Percentiles rank a stretch among this genome's conserved stretches.
Evolutionary conservation across 140 eudicot species (phyloP).

Genomic region (Cichorium intybus): DNA sequence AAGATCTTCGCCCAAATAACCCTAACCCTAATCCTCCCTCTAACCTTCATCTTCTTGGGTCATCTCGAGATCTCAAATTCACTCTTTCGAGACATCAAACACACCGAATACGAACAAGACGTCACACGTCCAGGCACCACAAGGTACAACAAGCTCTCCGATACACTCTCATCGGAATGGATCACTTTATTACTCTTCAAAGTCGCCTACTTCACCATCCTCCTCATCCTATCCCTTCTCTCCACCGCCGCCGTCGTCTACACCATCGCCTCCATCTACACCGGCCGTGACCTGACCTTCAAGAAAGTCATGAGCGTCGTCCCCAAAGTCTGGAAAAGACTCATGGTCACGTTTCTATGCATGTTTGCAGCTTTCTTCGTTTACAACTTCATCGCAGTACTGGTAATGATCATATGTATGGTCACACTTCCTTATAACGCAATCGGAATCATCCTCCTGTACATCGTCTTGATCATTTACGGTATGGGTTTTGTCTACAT

Average conservation of each 20-base stretch:
- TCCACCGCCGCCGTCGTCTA: slow-evolving; percentile 75
- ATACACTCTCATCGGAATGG: slow-evolving; percentile 34
- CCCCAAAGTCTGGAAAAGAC: slow-evolving; percentile 67
- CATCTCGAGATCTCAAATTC: slow-evolving; percentile 31
- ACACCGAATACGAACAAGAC: slow-evolving; percentile 22
- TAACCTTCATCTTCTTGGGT: slow-evolving; percentile 60
- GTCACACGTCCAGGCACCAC: slow-evolving; percentile 26
- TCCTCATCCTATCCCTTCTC: slow-evolving; percentile 50
- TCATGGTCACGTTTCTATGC: slow-evolving; percentile 58
- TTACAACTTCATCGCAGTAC: slow-evolving; percentile 28
- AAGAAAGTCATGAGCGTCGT: slow-evolving; percentile 50
- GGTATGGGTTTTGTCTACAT: slow-evolving; percentile 46
- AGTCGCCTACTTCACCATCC: slow-evolving; percentile 31
- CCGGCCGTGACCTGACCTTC: slow-evolving; percentile 41
- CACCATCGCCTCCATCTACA: slow-evolving; percentile 58
- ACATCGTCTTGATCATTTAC: slow-evolving; percentile 20
- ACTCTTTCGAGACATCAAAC: slow-evolving; percentile 27
- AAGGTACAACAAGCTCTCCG: slow-evolving; percentile 32
- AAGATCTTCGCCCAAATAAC: slow-evolving; percentile 64
- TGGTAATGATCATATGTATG: neutral
- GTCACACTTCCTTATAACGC: slow-evolving; percentile 12
- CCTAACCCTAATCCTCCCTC: slow-evolving; percentile 58
- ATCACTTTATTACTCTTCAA: slow-evolving; percentile 32
- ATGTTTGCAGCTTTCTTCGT: slow-evolving; percentile 38
- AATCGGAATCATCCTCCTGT: neutral